Evolutionary conservation across 1,139 yeast genomes (phyloP).

Genomic region (Geotrichum citri-aurantii): DNA sequence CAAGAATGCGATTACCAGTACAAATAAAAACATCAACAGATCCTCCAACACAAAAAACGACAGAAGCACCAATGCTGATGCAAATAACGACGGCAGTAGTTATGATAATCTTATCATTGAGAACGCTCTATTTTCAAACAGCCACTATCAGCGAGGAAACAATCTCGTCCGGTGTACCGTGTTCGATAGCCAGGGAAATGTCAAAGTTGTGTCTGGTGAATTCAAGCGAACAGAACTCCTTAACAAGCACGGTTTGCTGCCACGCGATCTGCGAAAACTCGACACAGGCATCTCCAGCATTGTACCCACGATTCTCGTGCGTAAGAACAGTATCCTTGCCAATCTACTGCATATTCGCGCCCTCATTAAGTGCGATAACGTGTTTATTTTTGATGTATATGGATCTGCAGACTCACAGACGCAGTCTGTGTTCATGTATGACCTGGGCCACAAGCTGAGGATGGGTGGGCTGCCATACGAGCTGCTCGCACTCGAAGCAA

Average conservation of each 20-base stretch:
- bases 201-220: slow-evolving; percentile 67
- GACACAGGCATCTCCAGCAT: slow-evolving; percentile 86
- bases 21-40: neutral
- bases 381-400: slow-evolving; percentile 75
- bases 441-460: slow-evolving; percentile 72
- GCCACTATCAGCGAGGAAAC: slow-evolving; percentile 25
- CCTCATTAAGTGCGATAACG: slow-evolving; percentile 69
- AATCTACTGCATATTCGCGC: slow-evolving; percentile 84
- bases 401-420: slow-evolving; percentile 53
- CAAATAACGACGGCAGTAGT: neutral
- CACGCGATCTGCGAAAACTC: slow-evolving; percentile 78
- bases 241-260: slow-evolving; percentile 66
- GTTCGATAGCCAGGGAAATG: slow-evolving; percentile 67
- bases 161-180: slow-evolving; percentile 58
- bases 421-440: slow-evolving; percentile 81
- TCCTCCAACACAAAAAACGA: neutral
- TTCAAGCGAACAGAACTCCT: slow-evolving; percentile 72
- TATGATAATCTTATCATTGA: neutral
- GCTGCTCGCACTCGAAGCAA: slow-evolving; percentile 82
- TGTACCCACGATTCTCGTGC: slow-evolving; percentile 78
- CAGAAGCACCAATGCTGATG: neutral
- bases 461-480: slow-evolving; percentile 54
- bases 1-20: neutral
- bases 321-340: slow-evolving; percentile 71
- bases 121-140: neutral